Evolutionary conservation across 1,139 yeast genomes (phyloP).

Genomic region (Protomyces lactucae-debilis): DNA sequence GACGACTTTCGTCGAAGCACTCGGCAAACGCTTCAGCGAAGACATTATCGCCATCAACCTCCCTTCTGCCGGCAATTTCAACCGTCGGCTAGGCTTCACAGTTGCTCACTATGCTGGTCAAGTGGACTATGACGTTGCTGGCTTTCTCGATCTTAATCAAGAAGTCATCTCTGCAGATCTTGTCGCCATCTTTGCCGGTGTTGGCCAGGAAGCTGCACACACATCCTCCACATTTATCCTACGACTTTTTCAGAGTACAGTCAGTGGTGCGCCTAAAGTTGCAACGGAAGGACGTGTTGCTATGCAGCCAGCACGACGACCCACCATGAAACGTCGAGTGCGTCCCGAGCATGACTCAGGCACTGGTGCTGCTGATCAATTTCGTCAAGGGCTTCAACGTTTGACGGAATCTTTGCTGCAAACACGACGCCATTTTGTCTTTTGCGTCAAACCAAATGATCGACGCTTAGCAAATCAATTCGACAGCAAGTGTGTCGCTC

Average conservation of each 20-base stretch:
- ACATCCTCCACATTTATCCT: slow-evolving; percentile 42
- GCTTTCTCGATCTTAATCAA: slow-evolving; percentile 39
- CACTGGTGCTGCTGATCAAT: slow-evolving; percentile 41
- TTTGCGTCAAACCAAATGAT: slow-evolving; percentile 45
- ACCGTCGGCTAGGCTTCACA: slow-evolving; percentile 35
- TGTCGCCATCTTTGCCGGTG: slow-evolving; percentile 38
- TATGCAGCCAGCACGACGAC: slow-evolving; percentile 34
- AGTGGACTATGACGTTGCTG: slow-evolving; percentile 41
- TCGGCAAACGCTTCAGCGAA: slow-evolving; percentile 40
- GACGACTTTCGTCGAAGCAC: slow-evolving; percentile 38
- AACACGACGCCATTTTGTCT: slow-evolving; percentile 43
- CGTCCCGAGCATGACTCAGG: slow-evolving; percentile 36
- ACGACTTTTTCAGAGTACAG: slow-evolving; percentile 36
- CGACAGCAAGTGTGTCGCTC: slow-evolving; percentile 45
- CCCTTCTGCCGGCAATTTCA: slow-evolving; percentile 33
- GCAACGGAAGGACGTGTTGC: slow-evolving; percentile 40
- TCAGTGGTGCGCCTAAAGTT: slow-evolving; percentile 31
- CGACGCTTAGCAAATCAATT: slow-evolving; percentile 41
- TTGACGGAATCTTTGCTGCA: slow-evolving; percentile 42
- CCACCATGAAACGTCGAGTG: slow-evolving; percentile 41
- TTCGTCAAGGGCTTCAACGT: slow-evolving; percentile 39
- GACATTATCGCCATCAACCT: slow-evolving; percentile 37
- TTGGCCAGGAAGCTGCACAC: slow-evolving; percentile 34
- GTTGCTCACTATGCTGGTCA: slow-evolving; percentile 45
- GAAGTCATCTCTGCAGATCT: slow-evolving; percentile 44